A percentile compares a stretch with the other conserved stretches of the same genome.
Evolutionary conservation across 352 stramenopile genomes (phyloP).

Genomic region (Thalassiosira ordinaria): DNA sequence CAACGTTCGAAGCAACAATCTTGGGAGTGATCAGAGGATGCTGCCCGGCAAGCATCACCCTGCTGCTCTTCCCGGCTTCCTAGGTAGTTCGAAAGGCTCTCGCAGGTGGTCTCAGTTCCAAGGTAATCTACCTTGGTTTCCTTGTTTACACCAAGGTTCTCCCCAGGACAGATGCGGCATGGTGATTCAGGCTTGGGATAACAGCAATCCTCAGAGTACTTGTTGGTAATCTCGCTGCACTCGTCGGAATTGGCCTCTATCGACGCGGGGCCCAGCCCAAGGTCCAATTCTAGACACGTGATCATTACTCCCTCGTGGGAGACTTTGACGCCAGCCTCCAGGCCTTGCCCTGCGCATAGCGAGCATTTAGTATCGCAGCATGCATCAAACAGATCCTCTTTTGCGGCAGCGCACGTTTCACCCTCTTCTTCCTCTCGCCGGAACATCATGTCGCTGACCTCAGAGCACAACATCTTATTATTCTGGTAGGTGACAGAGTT

Average conservation of each 20-base stretch:
- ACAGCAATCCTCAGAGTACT: constrained; percentile 50
- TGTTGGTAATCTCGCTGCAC: constrained; percentile 38
- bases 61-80: constrained; percentile 61
- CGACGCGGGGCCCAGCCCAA: constrained; percentile 44
- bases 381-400: constrained; percentile 51
- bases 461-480: constrained; percentile 52
- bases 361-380: constrained; percentile 66
- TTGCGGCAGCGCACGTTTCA: constrained; percentile 39
- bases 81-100: constrained; percentile 66
- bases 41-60: constrained; percentile 43
- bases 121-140: constrained; percentile 53
- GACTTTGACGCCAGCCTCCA: constrained; percentile 64
- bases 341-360: constrained; percentile 52
- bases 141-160: constrained; percentile 44
- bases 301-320: constrained; percentile 56
- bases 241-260: constrained; percentile 50
- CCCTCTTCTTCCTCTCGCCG: constrained; percentile 50
- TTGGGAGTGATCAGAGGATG: constrained; percentile 45
- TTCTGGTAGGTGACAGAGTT: constrained; percentile 53
- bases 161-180: constrained; percentile 55
- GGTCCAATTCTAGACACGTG: constrained; percentile 65
- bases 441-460: constrained; percentile 56
- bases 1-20: constrained; percentile 62
- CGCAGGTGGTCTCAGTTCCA: constrained; percentile 60
- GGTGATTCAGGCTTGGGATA: constrained; percentile 58